Evolutionary conservation across 2,329 filamentous ascomycete species (phyloP).

Genomic region (Bipolaris cookei): DNA sequence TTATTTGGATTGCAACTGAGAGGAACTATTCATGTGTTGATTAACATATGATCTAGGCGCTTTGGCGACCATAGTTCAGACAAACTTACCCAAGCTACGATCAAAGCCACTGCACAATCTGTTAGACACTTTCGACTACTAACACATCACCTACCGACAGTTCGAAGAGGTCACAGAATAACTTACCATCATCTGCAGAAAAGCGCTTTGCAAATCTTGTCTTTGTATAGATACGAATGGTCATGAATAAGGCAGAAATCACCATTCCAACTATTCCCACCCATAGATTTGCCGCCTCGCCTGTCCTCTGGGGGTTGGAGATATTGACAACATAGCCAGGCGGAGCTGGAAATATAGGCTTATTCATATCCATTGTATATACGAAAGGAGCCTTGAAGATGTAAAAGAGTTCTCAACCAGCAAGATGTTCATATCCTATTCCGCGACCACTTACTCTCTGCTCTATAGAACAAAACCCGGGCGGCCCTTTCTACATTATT

Average conservation of each 20-base stretch:
- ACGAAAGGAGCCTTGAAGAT: not conserved
- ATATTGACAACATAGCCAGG: conserved; percentile 38
- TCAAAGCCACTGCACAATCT: conserved; percentile 12
- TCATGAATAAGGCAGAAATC: conserved; percentile 29
- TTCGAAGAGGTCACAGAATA: not conserved
- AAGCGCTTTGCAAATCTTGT: conserved; percentile 25
- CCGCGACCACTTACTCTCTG: no score
- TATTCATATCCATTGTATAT: conserved; percentile 15
- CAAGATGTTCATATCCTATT: not conserved
- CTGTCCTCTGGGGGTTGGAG: conserved; percentile 27
- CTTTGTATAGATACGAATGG: conserved; percentile 37
- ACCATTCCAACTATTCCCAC: conserved; percentile 30
- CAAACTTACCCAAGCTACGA: conserved; percentile 20
- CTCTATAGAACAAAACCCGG: not conserved
- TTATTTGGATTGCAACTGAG: conserved; percentile 17
- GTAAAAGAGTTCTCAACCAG: not conserved
- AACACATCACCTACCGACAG: no score
- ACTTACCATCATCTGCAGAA: conserved; percentile 37
- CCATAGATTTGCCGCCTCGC: conserved; percentile 24
- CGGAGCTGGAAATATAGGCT: conserved; percentile 29
- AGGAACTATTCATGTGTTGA: conserved; percentile 3
- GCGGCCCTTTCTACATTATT: not conserved
- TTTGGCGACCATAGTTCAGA: not conserved
- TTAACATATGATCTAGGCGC: not conserved
- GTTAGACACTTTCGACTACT: not conserved